These are phyloP conservation scores for Schrenkiella parvula DNA, from an alignment of 345 rosid species.

Conservation along the genomic window DNA sequence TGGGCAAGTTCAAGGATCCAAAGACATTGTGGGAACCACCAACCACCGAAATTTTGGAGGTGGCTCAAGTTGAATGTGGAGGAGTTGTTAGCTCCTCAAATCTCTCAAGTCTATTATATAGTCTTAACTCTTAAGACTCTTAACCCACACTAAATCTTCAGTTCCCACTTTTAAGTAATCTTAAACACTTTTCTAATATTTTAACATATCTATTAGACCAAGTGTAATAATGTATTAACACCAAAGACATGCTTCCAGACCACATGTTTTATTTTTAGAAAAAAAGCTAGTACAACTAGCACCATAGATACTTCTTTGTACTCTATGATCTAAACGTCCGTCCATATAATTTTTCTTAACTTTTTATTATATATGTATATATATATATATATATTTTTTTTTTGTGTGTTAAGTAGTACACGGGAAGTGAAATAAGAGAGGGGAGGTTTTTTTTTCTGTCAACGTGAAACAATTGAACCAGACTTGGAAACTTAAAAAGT, in stretches of 20 bases:
- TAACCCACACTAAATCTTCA: conserved; percentile 15
- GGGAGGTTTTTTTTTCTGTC: no score
- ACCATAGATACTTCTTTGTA: no score
- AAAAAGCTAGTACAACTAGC: no score
- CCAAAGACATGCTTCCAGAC: background rate
- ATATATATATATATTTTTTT: no score
- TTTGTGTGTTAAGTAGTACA: no score
- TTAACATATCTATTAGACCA: background rate
- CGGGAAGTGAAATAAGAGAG: no score
- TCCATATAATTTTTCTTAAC: no score
- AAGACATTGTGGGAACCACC: conserved; percentile 36
- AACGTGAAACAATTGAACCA: no score
- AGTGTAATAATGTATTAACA: background rate
- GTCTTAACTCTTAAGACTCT: conserved; percentile 2
- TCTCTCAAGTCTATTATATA: background rate
- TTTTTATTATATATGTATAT: no score
- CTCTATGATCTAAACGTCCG: no score
- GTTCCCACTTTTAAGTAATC: conserved; percentile 4
- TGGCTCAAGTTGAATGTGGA: conserved; percentile 26
- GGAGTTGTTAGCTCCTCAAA: conserved; percentile 22
- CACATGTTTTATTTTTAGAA: background rate
- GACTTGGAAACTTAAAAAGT: background rate
- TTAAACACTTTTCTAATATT: background rate
- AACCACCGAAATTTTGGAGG: conserved; percentile 33
- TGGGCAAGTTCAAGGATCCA: conserved; percentile 79